These are phyloP conservation scores for Tylopilus felleus DNA, from an alignment of 768 basidiomycete species.

Conservation along the genomic window DNA sequence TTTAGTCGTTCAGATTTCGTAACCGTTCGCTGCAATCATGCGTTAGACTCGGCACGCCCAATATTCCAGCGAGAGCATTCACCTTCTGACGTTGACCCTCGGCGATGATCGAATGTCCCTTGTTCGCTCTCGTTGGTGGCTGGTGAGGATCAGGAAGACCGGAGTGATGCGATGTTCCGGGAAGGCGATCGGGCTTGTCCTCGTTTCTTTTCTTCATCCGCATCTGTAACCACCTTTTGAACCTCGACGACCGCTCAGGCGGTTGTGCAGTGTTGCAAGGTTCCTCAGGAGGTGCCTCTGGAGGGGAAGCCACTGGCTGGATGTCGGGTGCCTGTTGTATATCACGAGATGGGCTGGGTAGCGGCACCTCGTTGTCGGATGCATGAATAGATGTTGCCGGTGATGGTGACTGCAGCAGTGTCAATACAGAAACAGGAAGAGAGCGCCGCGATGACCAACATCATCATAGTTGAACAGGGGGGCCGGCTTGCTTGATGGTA, in stretches of 20 bases:
- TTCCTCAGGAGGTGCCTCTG: background rate
- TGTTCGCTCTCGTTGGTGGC: too few species aligned
- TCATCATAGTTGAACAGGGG: background rate
- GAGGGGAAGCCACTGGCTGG: background rate
- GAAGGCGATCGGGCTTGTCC: too few species aligned
- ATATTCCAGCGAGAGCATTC: too few species aligned
- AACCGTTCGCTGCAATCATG: too few species aligned
- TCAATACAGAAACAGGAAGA: background rate
- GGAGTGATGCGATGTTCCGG: too few species aligned
- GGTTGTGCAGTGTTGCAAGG: background rate
- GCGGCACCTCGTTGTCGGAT: background rate
- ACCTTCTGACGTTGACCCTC: too few species aligned
- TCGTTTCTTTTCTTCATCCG: background rate
- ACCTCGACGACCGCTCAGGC: background rate
- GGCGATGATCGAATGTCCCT: too few species aligned
- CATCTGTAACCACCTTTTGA: background rate
- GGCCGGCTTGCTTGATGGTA: background rate
- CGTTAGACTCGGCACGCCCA: too few species aligned
- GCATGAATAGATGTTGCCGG: background rate
- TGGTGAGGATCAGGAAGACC: too few species aligned
- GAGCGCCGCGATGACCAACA: background rate
- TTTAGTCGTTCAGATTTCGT: too few species aligned
- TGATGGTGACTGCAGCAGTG: background rate
- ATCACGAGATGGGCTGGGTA: background rate
- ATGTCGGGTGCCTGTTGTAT: background rate